Evolutionary conservation across 2,329 filamentous ascomycete genomes (phyloP).

Genomic region (Penicillium sp.): DNA sequence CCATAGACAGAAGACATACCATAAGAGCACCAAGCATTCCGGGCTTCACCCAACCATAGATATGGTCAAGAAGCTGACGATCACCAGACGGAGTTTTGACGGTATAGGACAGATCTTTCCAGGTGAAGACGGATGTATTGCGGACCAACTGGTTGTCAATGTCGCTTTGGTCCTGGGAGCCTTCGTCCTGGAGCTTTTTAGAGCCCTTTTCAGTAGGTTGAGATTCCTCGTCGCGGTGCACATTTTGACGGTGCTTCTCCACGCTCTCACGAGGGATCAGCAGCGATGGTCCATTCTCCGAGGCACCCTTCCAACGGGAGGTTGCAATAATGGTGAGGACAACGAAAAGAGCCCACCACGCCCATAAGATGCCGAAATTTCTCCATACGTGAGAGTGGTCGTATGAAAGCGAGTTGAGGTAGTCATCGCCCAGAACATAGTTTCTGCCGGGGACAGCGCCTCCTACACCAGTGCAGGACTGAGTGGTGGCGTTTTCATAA

Average conservation of each 20-base stretch:
- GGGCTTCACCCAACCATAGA: constrained; percentile 78
- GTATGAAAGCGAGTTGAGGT: constrained; percentile 62
- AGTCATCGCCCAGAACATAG: constrained; percentile 62
- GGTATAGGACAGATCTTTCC: constrained; percentile 73
- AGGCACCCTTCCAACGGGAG: constrained; percentile 59
- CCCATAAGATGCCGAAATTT: constrained; percentile 67
- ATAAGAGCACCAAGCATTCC: constrained; percentile 78
- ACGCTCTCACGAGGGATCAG: constrained; percentile 67
- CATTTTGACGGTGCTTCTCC: constrained; percentile 39
- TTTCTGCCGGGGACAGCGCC: constrained; percentile 58
- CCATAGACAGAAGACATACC: constrained; percentile 21
- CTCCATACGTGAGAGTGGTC: constrained; percentile 60
- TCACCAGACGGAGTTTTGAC: constrained; percentile 64
- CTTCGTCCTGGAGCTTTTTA: constrained; percentile 26
- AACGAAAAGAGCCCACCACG: constrained; percentile 66
- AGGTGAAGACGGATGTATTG: constrained; percentile 74
- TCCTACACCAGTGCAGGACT: constrained; percentile 56
- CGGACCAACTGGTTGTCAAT: constrained; percentile 56
- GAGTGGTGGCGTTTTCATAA: constrained; percentile 30
- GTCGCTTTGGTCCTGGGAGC: constrained; percentile 25
- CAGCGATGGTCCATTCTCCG: constrained; percentile 59
- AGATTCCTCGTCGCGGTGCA: constrained; percentile 57
- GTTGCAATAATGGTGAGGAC: constrained; percentile 64
- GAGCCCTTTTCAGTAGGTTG: constrained; percentile 33
- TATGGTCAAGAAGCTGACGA: constrained; percentile 65